Evolutionary conservation across 345 rosid genomes (phyloP), one percentile per base, ranked within the genome.

Genomic region (Camelina neglecta): DNA sequence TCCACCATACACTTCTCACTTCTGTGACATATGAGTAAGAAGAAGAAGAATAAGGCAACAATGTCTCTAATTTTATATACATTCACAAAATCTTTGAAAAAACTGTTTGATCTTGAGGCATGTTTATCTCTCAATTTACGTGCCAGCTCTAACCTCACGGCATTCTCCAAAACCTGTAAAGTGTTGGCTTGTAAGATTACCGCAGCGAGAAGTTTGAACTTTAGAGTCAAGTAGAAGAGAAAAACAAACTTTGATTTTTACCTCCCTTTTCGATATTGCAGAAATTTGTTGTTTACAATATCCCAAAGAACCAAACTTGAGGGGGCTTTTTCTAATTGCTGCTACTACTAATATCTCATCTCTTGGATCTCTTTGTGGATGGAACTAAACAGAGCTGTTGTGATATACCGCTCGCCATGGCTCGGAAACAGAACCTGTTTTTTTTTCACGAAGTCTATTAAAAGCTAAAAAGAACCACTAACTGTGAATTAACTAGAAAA

Each of bases 351-450:
- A 78, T 60, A 57, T 67, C 67, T 75, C 96, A 93, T 84, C 58
- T 84, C 83, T 71, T 49, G 87, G 41, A 86, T 97, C 65, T 93
- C 93, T 77, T 85, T 88, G 23, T 85, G 21, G 74, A 88, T 79
- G 12, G 93, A 89, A 69, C 64, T 80, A 78, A 93, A 93, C 74
- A 93, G 88, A 79, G 80, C 86, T 0, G 93, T 88, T 11, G 90
- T 75, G 15, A 93, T 88, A 60, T 93, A 89, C 71, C 97, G 83
- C 82, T 93, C 96, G 0, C 97, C 96, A 77, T 88, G 87, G 86
- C 98, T 91, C 20, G 97, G 97, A 83, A 93, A 93, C 80, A 92
- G 79, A 71, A 90, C 97, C 90, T 91, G 24, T 24, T 61, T 26
- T 6, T 4, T 29, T n/a, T n/a, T 0, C 31, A 35, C n/a, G 31